Conservation (phyloP, 1,284 basidiomycete genomes). For the Meripilus lineatus region DNA sequence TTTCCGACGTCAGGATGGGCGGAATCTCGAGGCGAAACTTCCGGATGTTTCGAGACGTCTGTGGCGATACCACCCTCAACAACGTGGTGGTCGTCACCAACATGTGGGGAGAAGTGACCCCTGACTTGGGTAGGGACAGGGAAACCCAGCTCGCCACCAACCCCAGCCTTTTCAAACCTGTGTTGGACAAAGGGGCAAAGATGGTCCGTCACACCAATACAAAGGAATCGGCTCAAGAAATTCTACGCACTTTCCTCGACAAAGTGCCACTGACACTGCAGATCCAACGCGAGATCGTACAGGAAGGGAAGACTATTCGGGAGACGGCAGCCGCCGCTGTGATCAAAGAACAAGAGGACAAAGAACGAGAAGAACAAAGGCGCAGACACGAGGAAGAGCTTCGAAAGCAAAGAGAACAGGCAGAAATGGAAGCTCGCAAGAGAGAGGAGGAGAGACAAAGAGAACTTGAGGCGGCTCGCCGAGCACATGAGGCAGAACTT, state of each 20-base stretch:
- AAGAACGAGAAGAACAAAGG: slow-evolving; percentile 1
- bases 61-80: slow-evolving; percentile 39
- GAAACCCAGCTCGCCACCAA: slow-evolving; percentile 10
- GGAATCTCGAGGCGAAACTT: slow-evolving; percentile 33
- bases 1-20: slow-evolving; percentile 11
- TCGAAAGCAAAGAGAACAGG: not conserved
- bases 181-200: slow-evolving; percentile 11
- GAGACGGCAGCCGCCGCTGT: slow-evolving; percentile 7
- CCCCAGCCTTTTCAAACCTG: slow-evolving; percentile 12
- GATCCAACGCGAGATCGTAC: slow-evolving; percentile 12
- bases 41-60: slow-evolving; percentile 42
- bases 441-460: not conserved
- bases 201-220: slow-evolving; percentile 11
- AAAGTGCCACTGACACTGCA: slow-evolving; percentile 5
- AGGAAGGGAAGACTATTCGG: slow-evolving; percentile 6
- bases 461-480: not conserved
- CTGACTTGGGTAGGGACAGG: slow-evolving; percentile 1
- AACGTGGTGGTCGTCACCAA: slow-evolving; percentile 47
- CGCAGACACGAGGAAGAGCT: slow-evolving; percentile 3
- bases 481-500: not conserved
- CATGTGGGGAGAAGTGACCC: slow-evolving; percentile 42
- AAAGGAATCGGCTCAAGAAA: slow-evolving; percentile 5
- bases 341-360: slow-evolving; percentile 3
- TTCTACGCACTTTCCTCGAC: slow-evolving; percentile 3
- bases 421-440: not conserved